Conservation (phyloP, 805 yeast genomes). For the Starmerella gropengiesseri region DNA sequence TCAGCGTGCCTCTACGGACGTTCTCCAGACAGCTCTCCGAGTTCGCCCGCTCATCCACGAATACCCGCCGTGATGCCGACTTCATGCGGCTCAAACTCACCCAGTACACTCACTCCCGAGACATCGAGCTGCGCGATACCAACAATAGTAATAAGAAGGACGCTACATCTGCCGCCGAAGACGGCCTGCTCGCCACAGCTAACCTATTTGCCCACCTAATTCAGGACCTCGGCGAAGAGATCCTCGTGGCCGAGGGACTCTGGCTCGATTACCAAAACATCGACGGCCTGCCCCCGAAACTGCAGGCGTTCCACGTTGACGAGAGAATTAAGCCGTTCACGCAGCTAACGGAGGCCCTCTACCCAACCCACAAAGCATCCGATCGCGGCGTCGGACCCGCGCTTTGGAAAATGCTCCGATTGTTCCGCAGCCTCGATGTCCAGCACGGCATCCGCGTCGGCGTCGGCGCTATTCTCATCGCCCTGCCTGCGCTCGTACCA, state of each 20-base stretch:
- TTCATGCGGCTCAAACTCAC: not conserved
- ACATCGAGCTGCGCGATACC: slow-evolving; percentile 1
- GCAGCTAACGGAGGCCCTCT: slow-evolving; percentile 16
- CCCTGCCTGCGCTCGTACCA: slow-evolving; percentile 56
- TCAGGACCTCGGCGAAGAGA: slow-evolving; percentile 50
- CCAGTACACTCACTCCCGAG: slow-evolving; percentile 9
- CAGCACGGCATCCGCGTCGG: slow-evolving; percentile 75
- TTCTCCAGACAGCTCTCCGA: not conserved
- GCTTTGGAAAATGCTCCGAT: slow-evolving; percentile 35
- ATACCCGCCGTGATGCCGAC: not conserved
- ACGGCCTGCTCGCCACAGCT: slow-evolving; percentile 74
- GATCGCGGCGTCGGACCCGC: slow-evolving; percentile 22
- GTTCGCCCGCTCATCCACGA: not conserved
- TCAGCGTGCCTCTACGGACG: not conserved
- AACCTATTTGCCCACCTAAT: slow-evolving; percentile 64
- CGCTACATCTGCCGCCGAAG: slow-evolving; percentile 50
- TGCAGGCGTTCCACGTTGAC: not conserved
- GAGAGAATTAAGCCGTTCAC: slow-evolving; percentile 6
- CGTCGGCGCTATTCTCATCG: slow-evolving; percentile 56
- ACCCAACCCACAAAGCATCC: slow-evolving; percentile 17
- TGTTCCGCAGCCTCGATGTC: slow-evolving; percentile 53
- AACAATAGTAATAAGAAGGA: not conserved
- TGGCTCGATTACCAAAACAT: not conserved
- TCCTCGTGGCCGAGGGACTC: slow-evolving; percentile 26
- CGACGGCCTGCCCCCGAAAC: not conserved